A percentile compares a stretch with the other conserved stretches of the same genome.
Conservation (phyloP, 306 rosid genomes). For the Vigna hirtella region DNA sequence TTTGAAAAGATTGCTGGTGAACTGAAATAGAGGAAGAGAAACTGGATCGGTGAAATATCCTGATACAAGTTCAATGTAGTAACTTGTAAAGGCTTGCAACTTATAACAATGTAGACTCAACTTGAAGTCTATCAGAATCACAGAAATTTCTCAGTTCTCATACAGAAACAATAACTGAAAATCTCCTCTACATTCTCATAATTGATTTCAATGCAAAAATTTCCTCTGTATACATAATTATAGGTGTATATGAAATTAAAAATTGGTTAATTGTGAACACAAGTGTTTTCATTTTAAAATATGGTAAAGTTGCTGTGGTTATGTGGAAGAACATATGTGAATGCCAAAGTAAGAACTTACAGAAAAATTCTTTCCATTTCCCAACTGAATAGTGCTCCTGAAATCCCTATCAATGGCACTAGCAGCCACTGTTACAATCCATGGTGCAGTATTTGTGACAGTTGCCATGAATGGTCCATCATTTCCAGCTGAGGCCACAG, state of each 20-base stretch:
- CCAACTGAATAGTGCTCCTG: constrained; percentile 63
- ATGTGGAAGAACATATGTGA: not conserved
- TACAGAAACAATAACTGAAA: constrained; percentile 3
- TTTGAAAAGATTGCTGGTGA: no score
- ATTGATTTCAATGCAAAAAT: not conserved
- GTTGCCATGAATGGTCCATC: constrained; percentile 65
- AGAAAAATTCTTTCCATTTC: constrained; percentile 66
- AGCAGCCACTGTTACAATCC: constrained; percentile 93
- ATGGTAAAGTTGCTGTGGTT: not conserved
- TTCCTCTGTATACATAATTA: not conserved
- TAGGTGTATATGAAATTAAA: constrained; percentile 13
- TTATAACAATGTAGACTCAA: not conserved
- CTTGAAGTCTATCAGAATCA: constrained; percentile 1
- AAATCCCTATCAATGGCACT: constrained; percentile 83
- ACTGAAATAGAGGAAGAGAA: no score
- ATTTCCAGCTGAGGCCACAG: constrained; percentile 84
- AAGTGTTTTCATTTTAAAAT: not conserved
- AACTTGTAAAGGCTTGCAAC: not conserved
- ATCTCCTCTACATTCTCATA: not conserved
- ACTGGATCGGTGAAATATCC: no score
- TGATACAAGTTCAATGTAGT: no score
- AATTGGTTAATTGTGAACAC: not conserved
- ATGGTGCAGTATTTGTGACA: constrained; percentile 78
- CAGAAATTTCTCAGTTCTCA: constrained; percentile 7
- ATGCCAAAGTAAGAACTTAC: constrained; percentile 53